Conservation (phyloP, 1,139 yeast genomes). For the Saccharomyces hybrid region DNA sequence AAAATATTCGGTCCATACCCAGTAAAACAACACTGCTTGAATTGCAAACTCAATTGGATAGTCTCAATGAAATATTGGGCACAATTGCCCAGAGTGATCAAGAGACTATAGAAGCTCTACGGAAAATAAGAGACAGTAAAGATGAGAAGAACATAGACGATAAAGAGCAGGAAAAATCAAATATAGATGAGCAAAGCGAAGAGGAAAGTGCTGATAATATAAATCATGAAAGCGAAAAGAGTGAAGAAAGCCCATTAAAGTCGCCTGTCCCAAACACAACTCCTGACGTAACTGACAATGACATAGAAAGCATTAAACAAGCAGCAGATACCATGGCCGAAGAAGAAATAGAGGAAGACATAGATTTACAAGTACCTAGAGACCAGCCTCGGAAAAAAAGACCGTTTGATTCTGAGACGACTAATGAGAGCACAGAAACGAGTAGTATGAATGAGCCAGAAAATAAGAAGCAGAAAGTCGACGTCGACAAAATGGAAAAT, state of each 20-base stretch:
- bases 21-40: slow-evolving; percentile 39
- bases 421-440: background rate
- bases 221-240: background rate
- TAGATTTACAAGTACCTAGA: slow-evolving; percentile 5
- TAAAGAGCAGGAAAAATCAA: slow-evolving; percentile 8
- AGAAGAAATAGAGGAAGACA: slow-evolving; percentile 8
- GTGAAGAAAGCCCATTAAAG: slow-evolving; percentile 7
- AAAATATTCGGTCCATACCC: slow-evolving; percentile 44
- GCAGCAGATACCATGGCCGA: background rate
- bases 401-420: background rate
- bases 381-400: slow-evolving; percentile 2
- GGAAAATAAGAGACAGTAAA: slow-evolving; percentile 16
- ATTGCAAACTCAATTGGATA: slow-evolving; percentile 42
- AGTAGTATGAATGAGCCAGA: slow-evolving; percentile 8
- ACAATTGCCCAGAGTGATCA: slow-evolving; percentile 43
- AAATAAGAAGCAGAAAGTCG: slow-evolving; percentile 12
- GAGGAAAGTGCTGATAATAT: slow-evolving; percentile 3
- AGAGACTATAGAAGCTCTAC: slow-evolving; percentile 19
- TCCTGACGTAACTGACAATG: background rate
- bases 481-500: slow-evolving; percentile 37
- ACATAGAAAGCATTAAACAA: background rate
- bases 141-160: slow-evolving; percentile 14
- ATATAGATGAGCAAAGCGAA: slow-evolving; percentile 3
- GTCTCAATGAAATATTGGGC: slow-evolving; percentile 44
- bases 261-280: background rate